These are phyloP conservation scores for Lentinula lateritia DNA, from an alignment of 768 basidiomycete genomes.

Conservation along the genomic window DNA sequence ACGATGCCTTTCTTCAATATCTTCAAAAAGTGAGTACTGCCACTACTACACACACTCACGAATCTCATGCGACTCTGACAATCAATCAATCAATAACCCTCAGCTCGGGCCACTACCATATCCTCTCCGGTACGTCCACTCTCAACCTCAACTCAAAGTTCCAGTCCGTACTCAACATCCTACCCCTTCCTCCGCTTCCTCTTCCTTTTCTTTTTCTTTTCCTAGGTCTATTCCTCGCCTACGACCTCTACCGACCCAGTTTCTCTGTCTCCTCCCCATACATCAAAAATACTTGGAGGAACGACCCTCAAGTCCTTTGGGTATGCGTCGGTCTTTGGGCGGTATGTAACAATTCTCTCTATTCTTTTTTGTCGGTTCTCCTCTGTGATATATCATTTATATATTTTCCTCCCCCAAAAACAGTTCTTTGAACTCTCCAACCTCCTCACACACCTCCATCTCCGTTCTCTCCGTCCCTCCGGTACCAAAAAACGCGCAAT, in stretches of 20 bases:
- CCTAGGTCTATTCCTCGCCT: conserved; percentile 69
- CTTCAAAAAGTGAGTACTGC: conserved; percentile 72
- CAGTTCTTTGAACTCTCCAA: conserved; percentile 88
- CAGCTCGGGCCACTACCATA: conserved; percentile 88
- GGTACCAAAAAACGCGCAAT: conserved; percentile 78
- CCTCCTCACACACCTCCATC: conserved; percentile 71
- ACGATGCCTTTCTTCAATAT: conserved; percentile 88
- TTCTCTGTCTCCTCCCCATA: conserved; percentile 64
- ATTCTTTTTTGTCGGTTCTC: neutral
- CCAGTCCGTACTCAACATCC: neutral
- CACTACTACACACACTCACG: too few species aligned
- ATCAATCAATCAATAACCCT: neutral
- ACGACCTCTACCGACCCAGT: conserved; percentile 75
- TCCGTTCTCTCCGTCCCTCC: conserved; percentile 78
- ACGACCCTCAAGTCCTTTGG: conserved; percentile 64
- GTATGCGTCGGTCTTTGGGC: conserved; percentile 64
- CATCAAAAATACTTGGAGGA: conserved; percentile 55
- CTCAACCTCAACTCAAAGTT: neutral
- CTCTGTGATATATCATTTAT: neutral
- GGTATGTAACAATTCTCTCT: conserved; percentile 41
- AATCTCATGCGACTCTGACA: too few species aligned
- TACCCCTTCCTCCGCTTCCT: neutral
- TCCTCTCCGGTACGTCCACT: conserved; percentile 51
- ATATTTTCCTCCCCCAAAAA: neutral
- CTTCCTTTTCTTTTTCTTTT: neutral